Evolutionary conservation across 352 stramenopile genomes (phyloP).

Genomic region (Saprolegnia parasitica): DNA sequence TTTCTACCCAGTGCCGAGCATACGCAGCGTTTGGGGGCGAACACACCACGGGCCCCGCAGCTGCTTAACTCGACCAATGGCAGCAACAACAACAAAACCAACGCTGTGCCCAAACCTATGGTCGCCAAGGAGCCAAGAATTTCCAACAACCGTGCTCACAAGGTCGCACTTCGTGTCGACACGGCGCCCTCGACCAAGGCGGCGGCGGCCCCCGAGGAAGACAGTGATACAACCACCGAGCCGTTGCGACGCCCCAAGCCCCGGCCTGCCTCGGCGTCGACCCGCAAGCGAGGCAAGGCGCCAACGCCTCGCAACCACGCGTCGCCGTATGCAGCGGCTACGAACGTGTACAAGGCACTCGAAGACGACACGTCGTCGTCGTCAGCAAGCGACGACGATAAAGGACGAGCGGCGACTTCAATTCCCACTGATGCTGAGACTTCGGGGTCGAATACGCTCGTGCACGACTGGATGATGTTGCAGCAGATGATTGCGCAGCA

Average conservation of each 20-base stretch:
- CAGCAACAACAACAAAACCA: background rate
- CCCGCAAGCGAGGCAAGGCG: background rate
- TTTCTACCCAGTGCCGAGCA: slow-evolving; percentile 79
- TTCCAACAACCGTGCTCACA: too few relatives aligned
- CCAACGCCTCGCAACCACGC: background rate
- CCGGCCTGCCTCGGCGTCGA: background rate
- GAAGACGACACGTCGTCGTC: slow-evolving; percentile 17
- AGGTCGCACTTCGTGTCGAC: too few relatives aligned
- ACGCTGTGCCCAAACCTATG: background rate
- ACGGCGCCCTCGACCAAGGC: background rate
- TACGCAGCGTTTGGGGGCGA: slow-evolving; percentile 9
- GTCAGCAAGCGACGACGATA: slow-evolving; percentile 7
- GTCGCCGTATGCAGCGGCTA: background rate
- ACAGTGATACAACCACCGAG: background rate
- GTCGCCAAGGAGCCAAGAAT: background rate
- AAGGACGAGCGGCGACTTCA: background rate
- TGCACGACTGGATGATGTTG: slow-evolving; percentile 15
- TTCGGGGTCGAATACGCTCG: background rate
- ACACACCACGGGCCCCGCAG: background rate
- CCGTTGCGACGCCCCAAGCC: background rate
- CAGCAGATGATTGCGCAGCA: slow-evolving; percentile 26
- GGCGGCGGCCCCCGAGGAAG: background rate
- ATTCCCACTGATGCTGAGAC: background rate
- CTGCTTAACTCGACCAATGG: background rate
- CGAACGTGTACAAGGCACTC: slow-evolving; percentile 17